Evolutionary conservation across 208 protist species (phyloP).

Genomic region (Wallacemonas sp.): DNA sequence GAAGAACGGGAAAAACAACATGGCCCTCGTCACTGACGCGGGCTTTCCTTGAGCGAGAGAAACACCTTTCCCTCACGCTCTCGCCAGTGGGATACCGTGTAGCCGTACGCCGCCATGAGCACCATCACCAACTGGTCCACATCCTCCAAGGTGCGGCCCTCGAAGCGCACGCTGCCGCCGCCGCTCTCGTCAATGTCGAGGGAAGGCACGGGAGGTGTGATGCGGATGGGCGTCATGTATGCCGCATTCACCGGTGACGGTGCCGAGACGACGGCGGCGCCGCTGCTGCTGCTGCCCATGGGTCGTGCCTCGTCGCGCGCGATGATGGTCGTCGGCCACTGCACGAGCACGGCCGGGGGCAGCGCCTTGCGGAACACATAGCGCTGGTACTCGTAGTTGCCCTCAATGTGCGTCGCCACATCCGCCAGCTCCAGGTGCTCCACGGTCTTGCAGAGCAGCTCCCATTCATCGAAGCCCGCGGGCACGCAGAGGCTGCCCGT

Average conservation of each 20-base stretch:
- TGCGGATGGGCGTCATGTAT: slow-evolving; percentile 13
- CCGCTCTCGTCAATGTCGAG: slow-evolving; percentile 30
- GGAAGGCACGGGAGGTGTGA: slow-evolving; percentile 50
- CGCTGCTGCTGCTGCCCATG: not conserved
- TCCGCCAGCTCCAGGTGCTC: slow-evolving; percentile 44
- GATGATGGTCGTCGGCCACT: slow-evolving; percentile 39
- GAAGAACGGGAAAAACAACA: no score
- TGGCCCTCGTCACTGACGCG: not conserved
- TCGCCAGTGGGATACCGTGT: slow-evolving; percentile 71
- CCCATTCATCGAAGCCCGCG: slow-evolving; percentile 67
- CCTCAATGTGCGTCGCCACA: slow-evolving; percentile 40
- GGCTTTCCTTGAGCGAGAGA: slow-evolving; percentile 28
- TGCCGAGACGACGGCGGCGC: not conserved
- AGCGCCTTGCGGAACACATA: slow-evolving; percentile 52
- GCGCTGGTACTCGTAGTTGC: slow-evolving; percentile 65
- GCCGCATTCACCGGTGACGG: not conserved
- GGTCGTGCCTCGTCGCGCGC: not conserved
- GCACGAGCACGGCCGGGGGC: slow-evolving; percentile 64
- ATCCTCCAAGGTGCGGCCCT: slow-evolving; percentile 37
- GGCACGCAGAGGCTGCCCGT: slow-evolving; percentile 45
- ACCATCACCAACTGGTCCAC: slow-evolving; percentile 68
- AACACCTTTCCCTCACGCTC: slow-evolving; percentile 52
- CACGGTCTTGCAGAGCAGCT: slow-evolving; percentile 58
- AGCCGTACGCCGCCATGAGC: slow-evolving; percentile 62
- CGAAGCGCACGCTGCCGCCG: slow-evolving; percentile 20